A percentile compares a stretch with the other conserved stretches of the same genome.
Evolutionary conservation across 2,329 filamentous ascomycete species (phyloP).

Genomic region (Pseudogymnoascus sp.): DNA sequence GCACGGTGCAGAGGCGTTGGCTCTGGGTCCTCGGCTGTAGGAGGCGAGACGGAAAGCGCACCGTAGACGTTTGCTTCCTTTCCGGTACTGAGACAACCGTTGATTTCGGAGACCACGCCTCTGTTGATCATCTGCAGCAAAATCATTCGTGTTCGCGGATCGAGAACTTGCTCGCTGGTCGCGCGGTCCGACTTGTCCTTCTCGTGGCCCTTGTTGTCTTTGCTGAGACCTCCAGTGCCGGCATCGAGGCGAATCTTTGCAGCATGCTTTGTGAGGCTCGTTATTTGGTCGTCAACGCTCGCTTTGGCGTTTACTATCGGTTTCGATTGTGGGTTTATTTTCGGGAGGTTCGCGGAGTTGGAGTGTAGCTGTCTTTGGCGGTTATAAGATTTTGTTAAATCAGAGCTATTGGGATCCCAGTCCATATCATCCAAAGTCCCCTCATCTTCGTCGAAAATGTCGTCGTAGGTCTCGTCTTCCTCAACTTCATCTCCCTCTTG

Average conservation of each 20-base stretch:
- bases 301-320: slow-evolving; percentile 71
- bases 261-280: slow-evolving; percentile 75
- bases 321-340: slow-evolving; percentile 64
- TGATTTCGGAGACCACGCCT: slow-evolving; percentile 78
- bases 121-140: slow-evolving; percentile 93
- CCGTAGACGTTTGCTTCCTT: slow-evolving; percentile 99
- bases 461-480: slow-evolving; percentile 36
- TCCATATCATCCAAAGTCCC: slow-evolving; percentile 50
- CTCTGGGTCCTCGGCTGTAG: slow-evolving; percentile 41
- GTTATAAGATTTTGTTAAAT: slow-evolving; percentile 79
- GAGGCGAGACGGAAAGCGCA: slow-evolving; percentile 55
- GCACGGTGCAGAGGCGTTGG: slow-evolving; percentile 61
- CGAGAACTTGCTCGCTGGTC: slow-evolving; percentile 88
- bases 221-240: slow-evolving; percentile 34
- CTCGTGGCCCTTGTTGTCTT: slow-evolving; percentile 45
- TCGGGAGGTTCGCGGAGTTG: slow-evolving; percentile 40
- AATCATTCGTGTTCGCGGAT: slow-evolving; percentile 91
- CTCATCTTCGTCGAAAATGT: slow-evolving; percentile 51
- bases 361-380: slow-evolving; percentile 64
- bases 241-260: slow-evolving; percentile 74
- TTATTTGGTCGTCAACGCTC: slow-evolving; percentile 79
- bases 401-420: slow-evolving; percentile 49
- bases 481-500: slow-evolving; percentile 23
- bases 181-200: slow-evolving; percentile 90
- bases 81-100: slow-evolving; percentile 90